Evolutionary conservation across 2,329 filamentous ascomycete species (phyloP).

Genomic region (Phyllosticta citrichinensis): DNA sequence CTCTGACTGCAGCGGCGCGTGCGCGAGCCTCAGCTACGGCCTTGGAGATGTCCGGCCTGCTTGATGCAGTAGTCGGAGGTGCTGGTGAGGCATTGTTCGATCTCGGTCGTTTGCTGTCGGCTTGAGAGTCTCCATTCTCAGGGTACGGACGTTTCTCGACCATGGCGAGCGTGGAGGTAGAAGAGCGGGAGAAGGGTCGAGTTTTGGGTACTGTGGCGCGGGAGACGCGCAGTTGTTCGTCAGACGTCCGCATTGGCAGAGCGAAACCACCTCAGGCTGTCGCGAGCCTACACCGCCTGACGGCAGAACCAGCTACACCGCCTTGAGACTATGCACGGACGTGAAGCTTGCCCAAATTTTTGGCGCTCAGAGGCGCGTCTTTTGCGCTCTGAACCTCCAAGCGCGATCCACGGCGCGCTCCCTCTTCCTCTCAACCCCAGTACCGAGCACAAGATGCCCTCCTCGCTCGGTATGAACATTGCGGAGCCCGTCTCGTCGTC

Average conservation of each 20-base stretch:
- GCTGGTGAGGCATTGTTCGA: conserved; percentile 28
- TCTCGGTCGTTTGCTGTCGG: conserved; percentile 32
- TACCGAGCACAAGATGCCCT: background rate
- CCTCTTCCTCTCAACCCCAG: background rate
- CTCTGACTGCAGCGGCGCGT: conserved; percentile 21
- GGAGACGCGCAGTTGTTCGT: background rate
- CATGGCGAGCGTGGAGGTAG: conserved; percentile 17
- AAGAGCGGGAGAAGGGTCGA: background rate
- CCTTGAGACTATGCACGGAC: background rate
- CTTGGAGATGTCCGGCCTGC: conserved; percentile 20
- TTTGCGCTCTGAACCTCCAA: conserved; percentile 1
- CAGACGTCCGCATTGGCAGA: background rate
- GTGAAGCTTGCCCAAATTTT: conserved; percentile 7
- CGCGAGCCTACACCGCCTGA: too few relatives aligned
- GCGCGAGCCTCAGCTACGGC: conserved; percentile 14
- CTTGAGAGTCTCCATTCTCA: conserved; percentile 25
- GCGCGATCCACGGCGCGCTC: conserved; percentile 2
- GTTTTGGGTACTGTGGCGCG: background rate
- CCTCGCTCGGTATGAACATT: conserved; percentile 30
- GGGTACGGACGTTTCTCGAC: conserved; percentile 35
- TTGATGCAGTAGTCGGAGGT: conserved; percentile 15
- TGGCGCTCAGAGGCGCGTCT: conserved; percentile 1
- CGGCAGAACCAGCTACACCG: too few relatives aligned
- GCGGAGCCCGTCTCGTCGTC: conserved; percentile 70
- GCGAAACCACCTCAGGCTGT: background rate